Evolutionary conservation across 2,329 filamentous ascomycete species (phyloP).

Genomic region (Penicillium verrucosum): DNA sequence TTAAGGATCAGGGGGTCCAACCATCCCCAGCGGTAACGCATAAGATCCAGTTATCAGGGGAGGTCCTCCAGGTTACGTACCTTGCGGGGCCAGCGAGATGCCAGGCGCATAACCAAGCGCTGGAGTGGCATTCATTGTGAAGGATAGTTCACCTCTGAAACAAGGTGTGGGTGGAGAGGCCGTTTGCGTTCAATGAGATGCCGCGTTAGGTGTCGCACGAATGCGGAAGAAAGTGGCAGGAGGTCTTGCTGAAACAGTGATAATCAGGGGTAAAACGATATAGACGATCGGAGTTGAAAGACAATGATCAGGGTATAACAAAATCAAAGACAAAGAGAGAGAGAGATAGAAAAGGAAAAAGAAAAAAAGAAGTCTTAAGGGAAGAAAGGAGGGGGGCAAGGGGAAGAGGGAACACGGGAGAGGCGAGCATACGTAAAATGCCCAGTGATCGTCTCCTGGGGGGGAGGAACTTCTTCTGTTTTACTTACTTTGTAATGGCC

Average conservation of each 20-base stretch:
- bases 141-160: conserved; percentile 20
- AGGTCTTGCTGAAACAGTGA: conserved; percentile 6
- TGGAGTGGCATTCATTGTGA: conserved; percentile 35
- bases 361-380: conserved; percentile 4
- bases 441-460: conserved; percentile 5
- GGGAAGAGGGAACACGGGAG: conserved; percentile 16
- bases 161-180: conserved; percentile 18
- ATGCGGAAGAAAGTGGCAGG: conserved; percentile 7
- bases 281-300: background rate
- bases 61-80: conserved; percentile 28
- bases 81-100: conserved; percentile 32
- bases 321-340: background rate
- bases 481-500: background rate
- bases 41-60: conserved; percentile 8
- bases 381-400: conserved; percentile 9
- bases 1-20: conserved; percentile 4
- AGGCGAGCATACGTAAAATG: conserved; percentile 7
- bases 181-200: conserved; percentile 10
- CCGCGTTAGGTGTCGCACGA: conserved; percentile 20
- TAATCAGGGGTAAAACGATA: background rate
- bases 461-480: background rate
- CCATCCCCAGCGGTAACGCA: background rate
- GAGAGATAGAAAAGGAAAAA: background rate
- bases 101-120: conserved; percentile 33
- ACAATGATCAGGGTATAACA: background rate